Evolutionary conservation across 2,329 filamentous ascomycete species (phyloP).

Genomic region (Colletotrichum simmondsii): DNA sequence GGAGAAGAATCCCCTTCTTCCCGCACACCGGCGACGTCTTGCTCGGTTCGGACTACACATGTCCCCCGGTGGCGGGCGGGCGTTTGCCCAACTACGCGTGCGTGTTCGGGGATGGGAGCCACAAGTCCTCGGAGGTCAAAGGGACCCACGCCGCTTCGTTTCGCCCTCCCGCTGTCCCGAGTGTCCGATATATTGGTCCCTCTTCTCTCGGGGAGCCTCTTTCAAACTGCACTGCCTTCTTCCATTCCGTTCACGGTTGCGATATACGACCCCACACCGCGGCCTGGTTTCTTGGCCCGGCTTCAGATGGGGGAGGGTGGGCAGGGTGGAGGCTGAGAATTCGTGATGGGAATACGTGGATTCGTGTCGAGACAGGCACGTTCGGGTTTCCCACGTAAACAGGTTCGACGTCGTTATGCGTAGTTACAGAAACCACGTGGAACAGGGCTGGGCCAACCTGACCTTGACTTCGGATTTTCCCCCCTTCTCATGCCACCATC

Average conservation of each 20-base stretch:
- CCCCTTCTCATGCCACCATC: background rate
- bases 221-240: background rate
- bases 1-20: no score
- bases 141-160: constrained; percentile 17
- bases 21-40: background rate
- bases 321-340: background rate
- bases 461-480: background rate
- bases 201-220: background rate
- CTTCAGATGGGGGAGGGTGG: background rate
- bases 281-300: background rate
- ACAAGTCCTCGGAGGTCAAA: background rate
- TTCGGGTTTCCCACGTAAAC: background rate
- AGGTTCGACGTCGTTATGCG: background rate
- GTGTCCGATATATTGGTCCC: constrained; percentile 26
- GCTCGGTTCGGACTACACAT: background rate
- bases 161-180: constrained; percentile 10
- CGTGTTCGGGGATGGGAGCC: background rate
- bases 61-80: background rate
- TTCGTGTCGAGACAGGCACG: background rate
- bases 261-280: background rate
- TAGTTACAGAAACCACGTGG: background rate
- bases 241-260: background rate
- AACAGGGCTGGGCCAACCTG: background rate
- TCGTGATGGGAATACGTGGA: background rate
- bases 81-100: background rate